Base-by-base conservation (phyloP, 768 basidiomycete species). In the Panaeolus papilionaceus region DNA sequence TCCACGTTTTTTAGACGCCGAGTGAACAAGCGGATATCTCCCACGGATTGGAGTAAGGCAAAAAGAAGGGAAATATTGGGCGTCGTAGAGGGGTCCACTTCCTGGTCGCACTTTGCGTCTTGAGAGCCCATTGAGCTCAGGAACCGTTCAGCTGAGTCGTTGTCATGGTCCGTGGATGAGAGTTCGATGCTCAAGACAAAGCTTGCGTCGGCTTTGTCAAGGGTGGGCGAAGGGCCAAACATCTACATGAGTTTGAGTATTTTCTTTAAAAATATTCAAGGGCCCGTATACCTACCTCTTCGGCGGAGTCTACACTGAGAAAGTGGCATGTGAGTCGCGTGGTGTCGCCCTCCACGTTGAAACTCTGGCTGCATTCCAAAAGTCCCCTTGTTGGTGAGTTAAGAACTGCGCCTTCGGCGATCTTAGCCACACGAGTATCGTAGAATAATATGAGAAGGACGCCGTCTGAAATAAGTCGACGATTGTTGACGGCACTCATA, bases 391-490 rank as follows among this genome's bases (percentile, higher is more conserved):
- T 26, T 77, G 7, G n/a, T 23, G 47, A 2, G 5, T 23, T 20
- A 3, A 20, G 47, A 23, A 49, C 6, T n/a, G 83, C 70, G 11
- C 71, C 73, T 62, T 83, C 82, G 37, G 86, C 86, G 6, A 79
- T 80, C 45, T 79, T 79, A 2, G 89, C 85, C 62, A 88, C 79
- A 63, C 89, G 84, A 51, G 84, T 74, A 70, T 92, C 89, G 75
- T 84, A 86, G 70, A 91, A 91, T 7, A 88, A 85, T 20, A 89
- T 68, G 68, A 90, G 80, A 54, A 91, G 78, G 49, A 86, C 77
- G 7, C 89, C 89, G 42, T 85, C 79, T 10, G 81, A 80, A 62
- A 80, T 79, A 63, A 85, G 85, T 68, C 83, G 83, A 39, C 84
- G 83, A 40, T 83, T 82, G 69, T 86, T 86, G n/a, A 20, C 47